Evolutionary conservation across 2,329 filamentous ascomycete species (phyloP).

Genomic region (Fusarium sp.): DNA sequence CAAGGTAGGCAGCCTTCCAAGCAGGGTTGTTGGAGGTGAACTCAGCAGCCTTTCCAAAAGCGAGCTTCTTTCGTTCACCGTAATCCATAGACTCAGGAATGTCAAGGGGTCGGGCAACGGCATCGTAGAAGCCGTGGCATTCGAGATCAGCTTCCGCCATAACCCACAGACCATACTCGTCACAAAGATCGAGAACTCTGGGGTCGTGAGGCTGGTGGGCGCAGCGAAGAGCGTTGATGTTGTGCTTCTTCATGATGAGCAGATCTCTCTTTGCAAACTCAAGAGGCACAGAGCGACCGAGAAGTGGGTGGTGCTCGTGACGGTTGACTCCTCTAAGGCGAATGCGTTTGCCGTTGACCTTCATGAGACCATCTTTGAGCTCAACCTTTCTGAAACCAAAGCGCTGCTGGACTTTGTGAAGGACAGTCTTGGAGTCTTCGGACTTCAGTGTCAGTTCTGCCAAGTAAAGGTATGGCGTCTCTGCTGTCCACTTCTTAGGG

Average conservation of each 20-base stretch:
- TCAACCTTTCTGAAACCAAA: constrained; percentile 76
- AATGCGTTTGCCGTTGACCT: constrained; percentile 73
- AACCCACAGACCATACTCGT: constrained; percentile 75
- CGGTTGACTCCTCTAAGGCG: constrained; percentile 71
- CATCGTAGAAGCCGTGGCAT: constrained; percentile 67
- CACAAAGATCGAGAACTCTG: constrained; percentile 69
- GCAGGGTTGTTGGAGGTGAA: constrained; percentile 71
- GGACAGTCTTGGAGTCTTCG: constrained; percentile 50
- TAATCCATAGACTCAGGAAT: constrained; percentile 70
- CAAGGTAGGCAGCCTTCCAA: constrained; percentile 75
- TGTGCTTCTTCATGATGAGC: constrained; percentile 76
- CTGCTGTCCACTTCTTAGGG: constrained; percentile 77
- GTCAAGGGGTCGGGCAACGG: constrained; percentile 62
- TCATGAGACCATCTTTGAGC: constrained; percentile 71
- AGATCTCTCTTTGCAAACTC: constrained; percentile 73
- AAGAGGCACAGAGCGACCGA: constrained; percentile 72
- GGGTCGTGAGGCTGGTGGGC: constrained; percentile 77
- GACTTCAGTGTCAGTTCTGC: constrained; percentile 66
- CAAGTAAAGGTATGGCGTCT: constrained; percentile 72
- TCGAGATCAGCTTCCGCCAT: constrained; percentile 65
- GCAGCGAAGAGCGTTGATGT: constrained; percentile 77
- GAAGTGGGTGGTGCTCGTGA: constrained; percentile 76
- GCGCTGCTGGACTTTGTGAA: constrained; percentile 60
- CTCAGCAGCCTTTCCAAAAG: constrained; percentile 65
- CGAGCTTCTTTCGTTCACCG: constrained; percentile 69